phyloP scores from a whole-genome alignment of 1,139 yeast genomes.

The Saccharomyces hybrid region DNA sequence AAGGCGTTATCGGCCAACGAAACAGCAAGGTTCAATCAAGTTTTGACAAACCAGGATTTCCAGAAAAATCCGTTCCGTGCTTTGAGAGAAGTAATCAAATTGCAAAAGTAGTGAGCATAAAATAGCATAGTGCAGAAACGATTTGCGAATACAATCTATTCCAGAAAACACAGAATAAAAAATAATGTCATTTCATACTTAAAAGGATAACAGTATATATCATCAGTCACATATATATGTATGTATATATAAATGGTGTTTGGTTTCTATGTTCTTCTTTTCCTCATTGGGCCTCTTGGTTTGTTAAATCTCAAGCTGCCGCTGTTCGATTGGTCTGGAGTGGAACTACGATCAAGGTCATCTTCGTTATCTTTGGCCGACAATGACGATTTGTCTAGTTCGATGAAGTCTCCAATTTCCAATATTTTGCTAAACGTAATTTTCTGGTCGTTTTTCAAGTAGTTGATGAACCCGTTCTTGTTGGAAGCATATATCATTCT shows the following conservation, averaged over 20 bases:
- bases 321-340: conserved; percentile 13
- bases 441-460: conserved; percentile 36
- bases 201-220: not conserved
- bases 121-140: conserved; percentile 9
- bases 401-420: conserved; percentile 65
- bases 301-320: conserved; percentile 36
- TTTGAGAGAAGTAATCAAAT: conserved; percentile 39
- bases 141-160: not conserved
- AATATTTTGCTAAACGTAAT: conserved; percentile 38
- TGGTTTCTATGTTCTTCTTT: conserved; percentile 11
- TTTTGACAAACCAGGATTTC: conserved; percentile 45
- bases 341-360: conserved; percentile 14
- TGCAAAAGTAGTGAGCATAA: conserved; percentile 17
- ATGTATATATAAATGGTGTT: not conserved
- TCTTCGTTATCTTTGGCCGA: conserved; percentile 16
- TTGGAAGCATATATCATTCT: conserved; percentile 90
- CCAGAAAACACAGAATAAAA: not conserved
- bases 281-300: conserved; percentile 46
- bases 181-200: not conserved
- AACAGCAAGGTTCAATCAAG: conserved; percentile 45
- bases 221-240: not conserved
- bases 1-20: conserved; percentile 47
- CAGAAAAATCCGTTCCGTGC: conserved; percentile 53
- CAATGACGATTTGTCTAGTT: conserved; percentile 41
- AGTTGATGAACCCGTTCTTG: conserved; percentile 56